These are phyloP conservation scores for Amphibolis antarctica DNA, from an alignment of 106 monocot genomes.

Conservation along the genomic window DNA sequence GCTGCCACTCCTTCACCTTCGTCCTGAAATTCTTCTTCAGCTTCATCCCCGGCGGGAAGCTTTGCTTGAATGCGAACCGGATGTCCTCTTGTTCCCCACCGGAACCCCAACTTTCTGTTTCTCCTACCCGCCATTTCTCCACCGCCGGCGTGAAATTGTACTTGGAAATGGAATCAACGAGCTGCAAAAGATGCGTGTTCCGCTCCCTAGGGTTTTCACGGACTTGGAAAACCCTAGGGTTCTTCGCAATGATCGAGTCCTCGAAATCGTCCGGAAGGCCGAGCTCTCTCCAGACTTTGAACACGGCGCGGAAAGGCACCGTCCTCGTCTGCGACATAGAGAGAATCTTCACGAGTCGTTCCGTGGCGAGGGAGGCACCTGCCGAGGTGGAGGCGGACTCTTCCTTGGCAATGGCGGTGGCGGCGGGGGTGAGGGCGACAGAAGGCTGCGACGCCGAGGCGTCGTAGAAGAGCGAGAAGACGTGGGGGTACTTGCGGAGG, in stretches of 20 bases:
- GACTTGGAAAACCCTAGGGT: conserved; percentile 43
- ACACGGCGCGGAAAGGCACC: conserved; percentile 59
- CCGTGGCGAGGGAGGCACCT: background rate
- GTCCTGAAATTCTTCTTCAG: conserved; percentile 49
- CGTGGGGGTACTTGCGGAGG: conserved; percentile 46
- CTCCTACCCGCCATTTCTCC: conserved; percentile 35
- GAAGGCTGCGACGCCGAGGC: no score
- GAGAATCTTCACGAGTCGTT: conserved; percentile 31
- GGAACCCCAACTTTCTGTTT: background rate
- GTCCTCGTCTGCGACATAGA: conserved; percentile 28
- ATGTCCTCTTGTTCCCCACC: conserved; percentile 19
- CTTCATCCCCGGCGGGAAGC: conserved; percentile 72
- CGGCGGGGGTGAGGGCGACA: conserved; percentile 41
- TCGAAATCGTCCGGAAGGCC: conserved; percentile 88
- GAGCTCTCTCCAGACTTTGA: conserved; percentile 53
- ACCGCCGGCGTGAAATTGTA: conserved; percentile 14
- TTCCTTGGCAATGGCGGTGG: conserved; percentile 19
- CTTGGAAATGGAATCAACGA: conserved; percentile 4
- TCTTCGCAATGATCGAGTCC: conserved; percentile 37
- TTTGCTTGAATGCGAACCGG: conserved; percentile 50
- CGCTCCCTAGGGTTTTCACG: conserved; percentile 39
- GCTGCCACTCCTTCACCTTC: conserved; percentile 71
- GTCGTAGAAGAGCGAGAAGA: conserved; percentile 45
- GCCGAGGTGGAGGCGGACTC: conserved; percentile 16
- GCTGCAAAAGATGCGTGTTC: conserved; percentile 57